Conservation (phyloP, 2,329 filamentous ascomycete species). For the Talaromyces amestolkiae region DNA sequence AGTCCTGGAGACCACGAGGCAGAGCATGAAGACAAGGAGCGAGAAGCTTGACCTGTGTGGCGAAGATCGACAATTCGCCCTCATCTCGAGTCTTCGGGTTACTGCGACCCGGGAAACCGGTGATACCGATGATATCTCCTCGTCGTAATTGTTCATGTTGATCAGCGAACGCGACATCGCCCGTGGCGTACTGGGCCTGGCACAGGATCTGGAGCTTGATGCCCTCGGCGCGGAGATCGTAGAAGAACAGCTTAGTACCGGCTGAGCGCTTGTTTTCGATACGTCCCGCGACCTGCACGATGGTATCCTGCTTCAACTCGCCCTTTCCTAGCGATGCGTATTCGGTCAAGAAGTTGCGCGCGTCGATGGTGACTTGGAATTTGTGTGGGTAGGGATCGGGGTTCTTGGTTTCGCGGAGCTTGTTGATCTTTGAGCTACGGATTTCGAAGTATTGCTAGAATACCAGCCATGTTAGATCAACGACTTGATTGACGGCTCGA, state of each 20-base stretch:
- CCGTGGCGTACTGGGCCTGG: constrained; percentile 73
- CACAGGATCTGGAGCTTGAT: constrained; percentile 87
- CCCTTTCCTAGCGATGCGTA: constrained; percentile 80
- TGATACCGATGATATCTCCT: constrained; percentile 88
- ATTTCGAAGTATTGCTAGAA: constrained; percentile 91
- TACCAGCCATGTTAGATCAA: background rate
- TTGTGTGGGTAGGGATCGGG: constrained; percentile 91
- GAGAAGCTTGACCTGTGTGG: constrained; percentile 77
- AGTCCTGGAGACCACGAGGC: constrained; percentile 91
- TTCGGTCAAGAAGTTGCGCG: constrained; percentile 74
- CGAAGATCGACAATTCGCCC: constrained; percentile 92
- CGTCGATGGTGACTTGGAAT: constrained; percentile 82
- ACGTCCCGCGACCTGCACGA: constrained; percentile 75
- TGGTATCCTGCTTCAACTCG: constrained; percentile 72
- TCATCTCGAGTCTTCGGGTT: constrained; percentile 84
- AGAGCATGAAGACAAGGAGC: constrained; percentile 89
- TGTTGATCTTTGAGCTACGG: constrained; percentile 76
- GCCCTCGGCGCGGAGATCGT: constrained; percentile 75
- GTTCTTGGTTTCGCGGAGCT: constrained; percentile 68
- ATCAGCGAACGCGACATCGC: constrained; percentile 70
- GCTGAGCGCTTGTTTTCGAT: constrained; percentile 85
- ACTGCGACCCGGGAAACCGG: constrained; percentile 80
- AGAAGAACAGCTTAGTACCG: constrained; percentile 85
- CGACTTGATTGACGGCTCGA: too few species aligned
- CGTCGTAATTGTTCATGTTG: constrained; percentile 87